Conservation (phyloP, 2,329 filamentous ascomycete species). For the Cladophialophora bantiana region DNA sequence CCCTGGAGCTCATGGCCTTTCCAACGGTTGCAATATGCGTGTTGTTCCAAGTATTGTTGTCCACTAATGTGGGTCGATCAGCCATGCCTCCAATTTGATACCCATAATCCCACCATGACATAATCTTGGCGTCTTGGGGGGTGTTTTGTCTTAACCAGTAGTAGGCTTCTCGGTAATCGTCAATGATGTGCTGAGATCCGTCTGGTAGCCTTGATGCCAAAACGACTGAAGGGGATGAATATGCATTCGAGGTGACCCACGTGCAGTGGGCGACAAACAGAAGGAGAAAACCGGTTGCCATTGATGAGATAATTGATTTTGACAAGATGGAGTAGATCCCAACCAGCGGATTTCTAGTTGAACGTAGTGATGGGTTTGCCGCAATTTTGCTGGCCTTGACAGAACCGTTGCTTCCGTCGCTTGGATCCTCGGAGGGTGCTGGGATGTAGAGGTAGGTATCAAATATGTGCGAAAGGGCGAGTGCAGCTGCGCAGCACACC, state of each 20-base stretch:
- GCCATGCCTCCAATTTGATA: conserved; percentile 99
- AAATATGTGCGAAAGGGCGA: conserved; percentile 85
- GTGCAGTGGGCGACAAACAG: conserved; percentile 98
- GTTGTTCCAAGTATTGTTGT: conserved; percentile 99
- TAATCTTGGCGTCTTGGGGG: conserved; percentile 91
- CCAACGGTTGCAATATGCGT: conserved; percentile 99
- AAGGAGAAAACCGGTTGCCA: conserved; percentile 79
- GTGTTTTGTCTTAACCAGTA: conserved; percentile 99
- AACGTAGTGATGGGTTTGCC: conserved; percentile 69
- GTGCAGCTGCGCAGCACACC: conserved; percentile 90
- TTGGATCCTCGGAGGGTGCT: conserved; percentile 62
- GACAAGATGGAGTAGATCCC: conserved; percentile 84
- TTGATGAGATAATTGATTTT: conserved; percentile 76
- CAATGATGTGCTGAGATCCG: conserved; percentile 96
- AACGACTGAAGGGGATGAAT: conserved; percentile 97
- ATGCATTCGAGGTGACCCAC: conserved; percentile 98
- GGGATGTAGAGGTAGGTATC: conserved; percentile 80
- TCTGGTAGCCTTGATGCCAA: conserved; percentile 91
- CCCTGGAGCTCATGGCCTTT: conserved; percentile 96
- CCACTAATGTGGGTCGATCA: conserved; percentile 92
- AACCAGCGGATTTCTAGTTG: conserved; percentile 74
- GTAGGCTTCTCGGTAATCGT: conserved; percentile 98
- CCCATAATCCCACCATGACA: conserved; percentile 99
- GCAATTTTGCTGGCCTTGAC: conserved; percentile 60
- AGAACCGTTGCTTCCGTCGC: conserved; percentile 44